Conservation (phyloP, 306 rosid genomes). For the Gleditsia sinensis region DNA sequence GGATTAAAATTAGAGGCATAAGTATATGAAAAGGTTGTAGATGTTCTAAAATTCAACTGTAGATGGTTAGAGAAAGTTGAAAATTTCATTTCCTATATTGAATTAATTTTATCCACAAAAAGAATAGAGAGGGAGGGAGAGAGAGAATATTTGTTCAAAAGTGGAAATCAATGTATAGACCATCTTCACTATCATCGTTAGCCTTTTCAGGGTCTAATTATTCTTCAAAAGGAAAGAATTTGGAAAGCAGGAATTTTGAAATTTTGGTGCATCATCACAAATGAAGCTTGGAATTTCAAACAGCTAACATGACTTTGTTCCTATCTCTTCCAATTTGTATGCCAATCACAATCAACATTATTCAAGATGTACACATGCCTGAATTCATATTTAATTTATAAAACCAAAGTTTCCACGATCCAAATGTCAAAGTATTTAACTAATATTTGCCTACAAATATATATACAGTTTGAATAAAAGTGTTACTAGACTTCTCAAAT, state of each 20-base stretch:
- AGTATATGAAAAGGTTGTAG: background rate
- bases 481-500: background rate
- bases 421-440: constrained; percentile 24
- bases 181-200: too few relatives aligned
- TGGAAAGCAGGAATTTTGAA: background rate
- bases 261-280: background rate
- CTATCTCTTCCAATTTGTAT: background rate
- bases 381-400: too few relatives aligned
- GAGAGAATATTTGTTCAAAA: too few relatives aligned
- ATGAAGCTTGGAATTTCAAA: constrained; percentile 12
- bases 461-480: too few relatives aligned
- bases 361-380: too few relatives aligned
- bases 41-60: constrained; percentile 1
- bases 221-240: background rate
- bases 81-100: background rate
- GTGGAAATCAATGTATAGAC: too few relatives aligned
- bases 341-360: background rate
- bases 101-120: too few relatives aligned
- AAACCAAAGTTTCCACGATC: background rate
- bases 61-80: constrained; percentile 13
- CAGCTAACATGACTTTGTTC: background rate
- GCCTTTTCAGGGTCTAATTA: background rate
- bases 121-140: too few relatives aligned
- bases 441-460: too few relatives aligned
- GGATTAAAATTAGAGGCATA: too few relatives aligned